Conservation (phyloP, 2,329 filamentous ascomycete genomes). For the Camillea tinctor region DNA sequence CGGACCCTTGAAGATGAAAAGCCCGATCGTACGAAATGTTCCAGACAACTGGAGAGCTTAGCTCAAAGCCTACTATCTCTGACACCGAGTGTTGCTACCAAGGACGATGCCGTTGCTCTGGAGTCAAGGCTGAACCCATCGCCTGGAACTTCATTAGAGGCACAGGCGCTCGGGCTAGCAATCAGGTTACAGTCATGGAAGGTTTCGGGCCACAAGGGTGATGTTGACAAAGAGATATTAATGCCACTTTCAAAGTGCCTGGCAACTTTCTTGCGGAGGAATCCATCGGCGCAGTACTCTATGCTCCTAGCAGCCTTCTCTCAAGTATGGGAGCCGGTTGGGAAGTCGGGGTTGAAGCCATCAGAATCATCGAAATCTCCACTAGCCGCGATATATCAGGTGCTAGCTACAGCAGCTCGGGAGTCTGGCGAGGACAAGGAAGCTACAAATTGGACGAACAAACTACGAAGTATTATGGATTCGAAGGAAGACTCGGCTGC, state of each 20-base stretch:
- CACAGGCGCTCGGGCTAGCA: conserved; percentile 64
- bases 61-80: conserved; percentile 65
- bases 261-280: conserved; percentile 58
- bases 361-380: conserved; percentile 42
- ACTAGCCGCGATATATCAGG: conserved; percentile 49
- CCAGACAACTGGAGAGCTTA: conserved; percentile 65
- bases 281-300: conserved; percentile 38
- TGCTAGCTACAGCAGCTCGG: conserved; percentile 50
- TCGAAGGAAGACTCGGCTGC: conserved; percentile 45
- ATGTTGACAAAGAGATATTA: conserved; percentile 63
- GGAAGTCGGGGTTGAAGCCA: conserved; percentile 34
- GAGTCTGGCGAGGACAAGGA: conserved; percentile 46
- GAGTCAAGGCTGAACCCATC: conserved; percentile 55
- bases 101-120: conserved; percentile 56
- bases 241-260: conserved; percentile 64
- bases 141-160: conserved; percentile 57
- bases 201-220: conserved; percentile 57
- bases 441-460: conserved; percentile 55
- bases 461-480: conserved; percentile 41
- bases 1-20: conserved; percentile 42
- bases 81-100: conserved; percentile 63
- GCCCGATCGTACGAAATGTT: conserved; percentile 54
- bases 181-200: conserved; percentile 65
- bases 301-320: conserved; percentile 36
- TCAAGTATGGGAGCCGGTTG: conserved; percentile 40